Evolutionary conservation across 2,329 filamentous ascomycete species (phyloP), one percentile per base, ranked within the genome.

Genomic region (Coleophoma eucalyptorum): DNA sequence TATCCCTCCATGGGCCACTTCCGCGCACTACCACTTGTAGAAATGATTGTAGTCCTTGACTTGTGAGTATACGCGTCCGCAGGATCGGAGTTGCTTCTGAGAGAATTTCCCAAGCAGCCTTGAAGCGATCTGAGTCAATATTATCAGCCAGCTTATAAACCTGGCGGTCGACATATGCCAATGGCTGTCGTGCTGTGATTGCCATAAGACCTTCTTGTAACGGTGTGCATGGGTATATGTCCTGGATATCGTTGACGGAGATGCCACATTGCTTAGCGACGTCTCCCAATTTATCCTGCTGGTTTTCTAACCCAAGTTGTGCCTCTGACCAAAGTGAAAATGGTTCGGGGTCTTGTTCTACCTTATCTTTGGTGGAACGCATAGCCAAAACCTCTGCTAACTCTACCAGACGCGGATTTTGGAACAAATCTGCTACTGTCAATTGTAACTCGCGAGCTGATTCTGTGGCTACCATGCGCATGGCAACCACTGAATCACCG

Each of bases 141-240:
- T 31, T 3, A 8, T 62, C 49, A 4, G 42, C 42, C 1, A 58
- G 48, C 43, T 56, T 43, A 4, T 48, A 49, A 18, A 56, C 41
- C 26, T 45, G 42, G 44, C 62, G 62, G 3, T 62, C 60, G 16
- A 70, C 58, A 45, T 72, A 72, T 3, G 60, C 56, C 6, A 62
- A 65, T 3, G 54, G 40, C 3, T 59, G 46, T 19, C 63, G 62
- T 31, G 58, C 46, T 6, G 68, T 60, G 7, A 71, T 51, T 1
- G 66, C 62, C 46, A 95, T 80, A 71, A 96, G 91, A 1, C 50
- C 50, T 49, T 52, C 45, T 31, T 52, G 50, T 37, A 52, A 43
- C 16, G 50, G 38, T 15, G 50, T 43, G 31, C 50, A 52, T 5
- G 50, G 50, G 40, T 52, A 52, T 32, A 43, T 40, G 32, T 48